phyloP scores from a whole-genome alignment of 2,329 filamentous ascomycete genomes.

The Colletotrichum tropicicola region DNA sequence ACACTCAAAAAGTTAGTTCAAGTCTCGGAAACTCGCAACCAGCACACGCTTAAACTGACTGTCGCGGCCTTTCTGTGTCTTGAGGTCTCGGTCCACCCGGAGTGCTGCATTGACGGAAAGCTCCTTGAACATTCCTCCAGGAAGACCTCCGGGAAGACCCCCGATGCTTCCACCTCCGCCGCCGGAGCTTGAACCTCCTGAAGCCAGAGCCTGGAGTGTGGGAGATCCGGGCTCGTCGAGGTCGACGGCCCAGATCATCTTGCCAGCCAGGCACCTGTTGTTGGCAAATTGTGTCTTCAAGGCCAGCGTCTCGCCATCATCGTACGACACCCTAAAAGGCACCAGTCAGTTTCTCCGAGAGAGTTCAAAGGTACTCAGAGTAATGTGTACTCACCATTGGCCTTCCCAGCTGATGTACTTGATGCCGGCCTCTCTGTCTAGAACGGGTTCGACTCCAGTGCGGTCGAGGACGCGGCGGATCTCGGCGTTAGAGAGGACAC shows the following conservation, averaged over 20 bases:
- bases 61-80: not conserved
- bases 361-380: not conserved
- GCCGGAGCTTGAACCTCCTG: not conserved
- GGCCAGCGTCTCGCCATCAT: not conserved
- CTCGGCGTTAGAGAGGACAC: slow-evolving; percentile 35
- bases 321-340: not conserved
- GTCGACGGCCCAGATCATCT: not conserved
- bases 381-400: not conserved
- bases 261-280: not conserved
- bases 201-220: not conserved
- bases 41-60: not conserved
- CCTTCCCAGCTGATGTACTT: not conserved
- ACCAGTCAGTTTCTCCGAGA: not conserved
- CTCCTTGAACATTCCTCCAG: not conserved
- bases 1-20: not conserved
- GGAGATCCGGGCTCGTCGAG: not conserved
- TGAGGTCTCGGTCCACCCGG: not conserved
- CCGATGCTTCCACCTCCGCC: not conserved
- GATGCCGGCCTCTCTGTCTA: not conserved
- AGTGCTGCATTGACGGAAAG: not conserved
- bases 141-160: not conserved
- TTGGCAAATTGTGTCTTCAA: not conserved
- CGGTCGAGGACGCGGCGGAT: not conserved
- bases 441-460: not conserved
- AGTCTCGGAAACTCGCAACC: not conserved